phyloP scores from a whole-genome alignment of 805 yeast genomes.

The Yarrowia sp. region DNA sequence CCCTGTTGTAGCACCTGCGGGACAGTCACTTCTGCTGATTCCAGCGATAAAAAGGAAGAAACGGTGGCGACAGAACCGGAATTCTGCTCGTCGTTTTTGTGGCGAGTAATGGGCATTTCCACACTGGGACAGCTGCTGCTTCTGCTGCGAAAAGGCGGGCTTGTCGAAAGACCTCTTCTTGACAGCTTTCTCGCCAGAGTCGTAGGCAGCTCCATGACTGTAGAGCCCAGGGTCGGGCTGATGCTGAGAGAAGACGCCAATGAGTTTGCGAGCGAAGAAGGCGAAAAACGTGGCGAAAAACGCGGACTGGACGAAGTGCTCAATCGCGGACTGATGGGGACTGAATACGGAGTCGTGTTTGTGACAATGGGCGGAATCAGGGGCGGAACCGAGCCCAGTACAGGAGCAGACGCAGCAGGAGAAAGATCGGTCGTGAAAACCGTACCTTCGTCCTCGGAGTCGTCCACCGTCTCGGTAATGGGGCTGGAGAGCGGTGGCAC shows the following conservation, averaged over 20 bases:
- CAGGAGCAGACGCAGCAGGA: conserved; percentile 1
- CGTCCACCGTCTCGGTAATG: not conserved
- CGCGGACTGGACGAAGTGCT: conserved; percentile 4
- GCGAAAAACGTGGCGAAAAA: conserved; percentile 14
- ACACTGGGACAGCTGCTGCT: conserved; percentile 16
- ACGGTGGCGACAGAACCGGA: not conserved
- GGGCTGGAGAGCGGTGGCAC: not conserved
- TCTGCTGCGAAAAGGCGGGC: conserved; percentile 3
- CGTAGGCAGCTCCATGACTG: conserved; percentile 10
- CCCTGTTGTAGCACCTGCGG: conserved; percentile 56
- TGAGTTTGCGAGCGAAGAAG: conserved; percentile 11
- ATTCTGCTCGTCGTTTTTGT: conserved; percentile 1
- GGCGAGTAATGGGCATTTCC: conserved; percentile 16
- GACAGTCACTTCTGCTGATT: conserved; percentile 40
- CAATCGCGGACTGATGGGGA: not conserved
- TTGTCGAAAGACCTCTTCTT: not conserved
- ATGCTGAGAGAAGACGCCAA: conserved; percentile 18
- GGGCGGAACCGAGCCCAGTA: not conserved
- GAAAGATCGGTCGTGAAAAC: not conserved
- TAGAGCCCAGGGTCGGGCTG: conserved; percentile 10
- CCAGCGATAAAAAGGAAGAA: not conserved
- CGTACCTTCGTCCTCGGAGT: not conserved
- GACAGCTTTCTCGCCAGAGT: conserved; percentile 7
- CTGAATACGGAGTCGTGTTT: not conserved
- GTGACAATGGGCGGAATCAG: conserved; percentile 18